A percentile compares a stretch with the other conserved stretches of the same genome.
These are phyloP conservation scores for Plasmodium gonderi DNA, from an alignment of 169 alveolate genomes.

Conservation along the genomic window DNA sequence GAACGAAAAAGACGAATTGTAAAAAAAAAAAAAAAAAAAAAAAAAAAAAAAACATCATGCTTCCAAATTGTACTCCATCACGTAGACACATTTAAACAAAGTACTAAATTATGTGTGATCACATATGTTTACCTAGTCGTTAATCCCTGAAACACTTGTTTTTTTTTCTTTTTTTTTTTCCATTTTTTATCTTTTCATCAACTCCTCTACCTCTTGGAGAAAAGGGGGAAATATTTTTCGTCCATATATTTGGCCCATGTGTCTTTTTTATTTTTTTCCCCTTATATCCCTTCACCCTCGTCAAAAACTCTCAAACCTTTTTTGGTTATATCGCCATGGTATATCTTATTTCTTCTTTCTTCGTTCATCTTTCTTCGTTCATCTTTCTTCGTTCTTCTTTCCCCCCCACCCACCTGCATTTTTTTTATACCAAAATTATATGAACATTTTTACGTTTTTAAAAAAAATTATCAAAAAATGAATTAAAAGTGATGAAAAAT, in stretches of 20 bases:
- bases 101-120: no score
- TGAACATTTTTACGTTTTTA: neutral
- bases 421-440: no score
- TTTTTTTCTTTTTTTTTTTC: no score
- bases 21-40: neutral
- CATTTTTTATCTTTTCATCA: no score
- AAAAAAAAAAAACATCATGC: neutral
- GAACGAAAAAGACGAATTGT: constrained; percentile 46
- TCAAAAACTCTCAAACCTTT: neutral
- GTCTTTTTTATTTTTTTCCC: no score
- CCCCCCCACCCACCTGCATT: no score
- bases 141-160: neutral
- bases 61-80: no score
- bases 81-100: no score
- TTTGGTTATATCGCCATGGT: neutral
- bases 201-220: neutral
- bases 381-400: neutral
- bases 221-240: neutral
- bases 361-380: neutral
- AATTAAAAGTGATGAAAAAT: neutral
- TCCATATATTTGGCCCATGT: no score
- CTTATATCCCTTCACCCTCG: neutral
- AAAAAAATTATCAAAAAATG: neutral
- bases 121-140: neutral
- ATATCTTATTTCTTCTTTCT: neutral